Evolutionary conservation across 2,329 filamentous ascomycete species (phyloP), one percentile per base, ranked within the genome.

Genomic region (Arthrinium puccinioides): DNA sequence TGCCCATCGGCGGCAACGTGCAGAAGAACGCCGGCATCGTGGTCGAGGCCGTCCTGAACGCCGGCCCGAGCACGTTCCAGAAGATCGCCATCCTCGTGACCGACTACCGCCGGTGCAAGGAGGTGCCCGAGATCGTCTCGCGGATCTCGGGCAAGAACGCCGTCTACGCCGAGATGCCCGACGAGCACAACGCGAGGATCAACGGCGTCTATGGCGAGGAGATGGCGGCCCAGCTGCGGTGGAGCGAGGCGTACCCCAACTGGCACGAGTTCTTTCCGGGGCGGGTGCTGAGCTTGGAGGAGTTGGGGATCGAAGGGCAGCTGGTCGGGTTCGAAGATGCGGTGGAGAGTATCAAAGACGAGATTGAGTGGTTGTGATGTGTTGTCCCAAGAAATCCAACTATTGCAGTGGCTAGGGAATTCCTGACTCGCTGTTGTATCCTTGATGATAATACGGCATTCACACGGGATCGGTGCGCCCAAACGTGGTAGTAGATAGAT

Each of bases 241-340:
- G 44, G 44, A 37, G 32, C 31, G 44, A 44, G 35, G 42, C 23
- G 18, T 44, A 40, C 28, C 39, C 44, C 5, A 27, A 37, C 24
- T 46, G 42, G 44, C 25, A 40, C 6, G n/a, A 10, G 18, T 28
- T 40, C 20, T 24, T 18, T 4, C 33, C 38, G 14, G 33, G 29
- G 11, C 13, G 30, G 15, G 16, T 21, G 16, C 21, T 42, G 10
- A 14, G 26, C 13, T 19, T 39, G 38, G 36, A 21, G 20, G 28
- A 38, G 3, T 9, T 38, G n/a, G 25, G 26, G 18, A 16, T 37
- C 8, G 26, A 37, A 27, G 35, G 20, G 25, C n/a, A 19, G 27
- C 27, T 37, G 11, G 26, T 37, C 28, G 36, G 28, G 20, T 24
- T 33, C n/a, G 30, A 38, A 18, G 29, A 38, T 6, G 21, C 36